These are phyloP conservation scores for Acer yangbiense DNA, from an alignment of 345 rosid genomes.

Conservation along the genomic window DNA sequence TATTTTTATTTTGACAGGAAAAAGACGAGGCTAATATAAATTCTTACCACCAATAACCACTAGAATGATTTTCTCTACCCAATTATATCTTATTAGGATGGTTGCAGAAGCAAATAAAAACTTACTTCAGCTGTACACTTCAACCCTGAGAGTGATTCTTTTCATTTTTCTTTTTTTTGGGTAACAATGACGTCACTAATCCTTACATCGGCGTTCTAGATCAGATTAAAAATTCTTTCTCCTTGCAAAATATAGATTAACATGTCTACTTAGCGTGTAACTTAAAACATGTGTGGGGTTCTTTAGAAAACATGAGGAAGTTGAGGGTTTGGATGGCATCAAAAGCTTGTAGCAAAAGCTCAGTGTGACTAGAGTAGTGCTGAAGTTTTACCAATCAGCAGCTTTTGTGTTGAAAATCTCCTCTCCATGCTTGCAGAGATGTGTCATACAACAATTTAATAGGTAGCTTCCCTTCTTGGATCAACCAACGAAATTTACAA, in stretches of 20 bases:
- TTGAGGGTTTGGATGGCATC: neutral
- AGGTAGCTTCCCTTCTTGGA: slow-evolving; percentile 75
- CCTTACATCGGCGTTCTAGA: slow-evolving; percentile 30
- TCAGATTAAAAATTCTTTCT: neutral
- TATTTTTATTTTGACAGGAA: too few species aligned
- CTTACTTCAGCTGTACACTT: too few species aligned
- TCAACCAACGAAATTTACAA: slow-evolving; percentile 39
- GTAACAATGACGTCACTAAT: neutral
- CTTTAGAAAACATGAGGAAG: neutral
- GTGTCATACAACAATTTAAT: slow-evolving; percentile 69
- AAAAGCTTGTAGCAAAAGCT: neutral
- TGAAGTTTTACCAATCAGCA: neutral
- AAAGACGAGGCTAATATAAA: too few species aligned
- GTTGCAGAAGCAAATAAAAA: too few species aligned
- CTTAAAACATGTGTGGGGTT: neutral
- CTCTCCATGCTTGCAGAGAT: slow-evolving; percentile 52
- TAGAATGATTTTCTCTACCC: too few species aligned
- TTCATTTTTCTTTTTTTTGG: too few species aligned
- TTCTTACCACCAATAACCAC: too few species aligned
- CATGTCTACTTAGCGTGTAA: neutral
- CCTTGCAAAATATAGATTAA: neutral
- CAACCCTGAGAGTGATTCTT: too few species aligned
- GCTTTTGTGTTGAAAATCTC: slow-evolving; percentile 1
- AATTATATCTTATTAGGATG: too few species aligned
- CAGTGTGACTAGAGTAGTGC: too few species aligned